A percentile compares a stretch with the other conserved stretches of the same genome.
phyloP scores from a whole-genome alignment of 495 filamentous ascomycete genomes.

The Penicillium pulvis region DNA sequence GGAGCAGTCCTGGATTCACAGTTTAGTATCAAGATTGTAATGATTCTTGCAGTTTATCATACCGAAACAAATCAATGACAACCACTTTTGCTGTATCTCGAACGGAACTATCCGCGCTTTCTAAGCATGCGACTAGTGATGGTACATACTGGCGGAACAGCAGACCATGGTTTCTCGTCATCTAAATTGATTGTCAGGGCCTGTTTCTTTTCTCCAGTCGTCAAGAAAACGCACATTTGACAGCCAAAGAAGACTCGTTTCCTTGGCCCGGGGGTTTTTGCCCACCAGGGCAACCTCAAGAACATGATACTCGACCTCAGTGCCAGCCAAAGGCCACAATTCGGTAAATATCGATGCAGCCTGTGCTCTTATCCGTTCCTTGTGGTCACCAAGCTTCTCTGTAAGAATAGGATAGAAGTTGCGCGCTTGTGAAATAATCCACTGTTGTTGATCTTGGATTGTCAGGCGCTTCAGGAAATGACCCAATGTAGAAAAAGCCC shows the following conservation, averaged over 20 bases:
- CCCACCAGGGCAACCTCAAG: constrained; percentile 75
- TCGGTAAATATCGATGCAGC: constrained; percentile 75
- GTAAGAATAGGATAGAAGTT: constrained; percentile 70
- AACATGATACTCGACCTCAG: constrained; percentile 78
- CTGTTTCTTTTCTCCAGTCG: background rate
- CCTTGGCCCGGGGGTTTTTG: constrained; percentile 80
- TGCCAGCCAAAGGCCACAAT: constrained; percentile 60
- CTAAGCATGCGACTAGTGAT: constrained; percentile 77
- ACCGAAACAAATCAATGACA: constrained; percentile 85
- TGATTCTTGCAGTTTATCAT: constrained; percentile 24
- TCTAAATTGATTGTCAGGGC: constrained; percentile 46
- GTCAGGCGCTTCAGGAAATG: constrained; percentile 82
- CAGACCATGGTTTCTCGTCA: constrained; percentile 74
- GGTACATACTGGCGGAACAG: constrained; percentile 83
- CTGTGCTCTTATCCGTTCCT: constrained; percentile 74
- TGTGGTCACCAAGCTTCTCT: constrained; percentile 86
- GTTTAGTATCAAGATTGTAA: constrained; percentile 4
- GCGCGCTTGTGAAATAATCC: constrained; percentile 63
- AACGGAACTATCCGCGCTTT: constrained; percentile 85
- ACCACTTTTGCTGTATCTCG: constrained; percentile 79
- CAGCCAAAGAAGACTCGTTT: constrained; percentile 82
- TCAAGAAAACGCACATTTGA: constrained; percentile 54
- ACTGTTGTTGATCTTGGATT: constrained; percentile 74
- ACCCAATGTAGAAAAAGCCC: constrained; percentile 80
- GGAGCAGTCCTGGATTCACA: constrained; percentile 63